Conservation (phyloP, 2,329 filamentous ascomycete genomes). For the Aspergillus flavus region DNA sequence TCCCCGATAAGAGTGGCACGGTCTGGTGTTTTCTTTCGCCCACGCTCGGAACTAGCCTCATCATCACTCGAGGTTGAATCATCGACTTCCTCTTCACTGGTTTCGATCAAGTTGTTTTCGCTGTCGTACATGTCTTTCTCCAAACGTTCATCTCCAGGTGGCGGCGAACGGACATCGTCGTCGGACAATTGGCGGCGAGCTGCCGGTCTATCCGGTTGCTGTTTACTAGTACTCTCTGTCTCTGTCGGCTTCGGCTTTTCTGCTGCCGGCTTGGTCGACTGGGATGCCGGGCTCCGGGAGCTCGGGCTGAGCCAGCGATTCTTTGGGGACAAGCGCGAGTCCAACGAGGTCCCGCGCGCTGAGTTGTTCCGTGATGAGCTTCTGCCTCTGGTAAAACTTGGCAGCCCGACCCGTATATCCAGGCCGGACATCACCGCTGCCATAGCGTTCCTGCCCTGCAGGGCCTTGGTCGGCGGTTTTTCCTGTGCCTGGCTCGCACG, state of each 20-base stretch:
- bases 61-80: slow-evolving; percentile 66
- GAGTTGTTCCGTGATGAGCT: slow-evolving; percentile 43
- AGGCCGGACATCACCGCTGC: slow-evolving; percentile 48
- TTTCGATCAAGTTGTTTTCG: slow-evolving; percentile 64
- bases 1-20: not conserved
- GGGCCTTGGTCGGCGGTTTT: slow-evolving; percentile 28
- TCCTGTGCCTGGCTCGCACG: slow-evolving; percentile 38
- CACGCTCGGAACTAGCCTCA: slow-evolving; percentile 44
- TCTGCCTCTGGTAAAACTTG: slow-evolving; percentile 39
- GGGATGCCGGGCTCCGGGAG: slow-evolving; percentile 45
- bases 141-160: slow-evolving; percentile 59
- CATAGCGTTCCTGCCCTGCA: slow-evolving; percentile 46
- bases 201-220: slow-evolving; percentile 63
- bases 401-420: slow-evolving; percentile 38
- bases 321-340: slow-evolving; percentile 39
- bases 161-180: slow-evolving; percentile 42
- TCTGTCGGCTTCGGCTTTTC: slow-evolving; percentile 66
- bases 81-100: slow-evolving; percentile 63
- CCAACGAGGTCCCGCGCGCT: slow-evolving; percentile 42
- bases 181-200: slow-evolving; percentile 44
- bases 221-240: slow-evolving; percentile 67
- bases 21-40: not conserved
- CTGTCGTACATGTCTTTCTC: slow-evolving; percentile 72
- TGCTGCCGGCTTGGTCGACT: slow-evolving; percentile 53
- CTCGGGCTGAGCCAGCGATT: slow-evolving; percentile 54